Evolutionary conservation across 2,329 filamentous ascomycete genomes (phyloP), one percentile per base, ranked within the genome.

Genomic region (Alternaria viburni): DNA sequence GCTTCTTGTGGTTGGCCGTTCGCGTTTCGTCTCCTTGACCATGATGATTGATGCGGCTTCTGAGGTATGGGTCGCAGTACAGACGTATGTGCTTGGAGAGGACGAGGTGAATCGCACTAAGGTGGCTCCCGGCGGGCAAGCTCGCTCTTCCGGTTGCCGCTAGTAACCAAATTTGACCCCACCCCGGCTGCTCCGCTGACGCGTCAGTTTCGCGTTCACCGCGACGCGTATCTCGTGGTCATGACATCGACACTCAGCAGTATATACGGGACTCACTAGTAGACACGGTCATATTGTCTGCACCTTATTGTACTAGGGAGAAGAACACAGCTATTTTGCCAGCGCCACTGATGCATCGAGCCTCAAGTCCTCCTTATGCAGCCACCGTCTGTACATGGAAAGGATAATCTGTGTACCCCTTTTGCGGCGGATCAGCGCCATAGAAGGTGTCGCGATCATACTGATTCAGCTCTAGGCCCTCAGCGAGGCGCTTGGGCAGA

Each of bases 401-500:
- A 10, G 79, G 77, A 61, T 83, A 83, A 57, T 82, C 81, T 9
- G 70, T 73, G 65, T 82, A 83, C 3, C 81, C 81, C 56, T 79
- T 79, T 30, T 71, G 57, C n/a, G 69, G 71, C 26, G 75, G 73
- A 44, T 80, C 74, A 8, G 76, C 73, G 12, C 73, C 76, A 61
- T 86, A 85, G 65, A 85, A 85, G 0, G 81, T 82, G 36, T 72
- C 68, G n/a, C 82, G 76, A 54, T 84, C 78, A 61, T 83, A 83
- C 21, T 71, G 66, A 5, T 76, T 77, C 47, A 85, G 69, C 41
- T 74, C 69, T 13, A 80, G 68, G 0, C 79, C 80, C 28, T 83
- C 76, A 17, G 75, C 72, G 19, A 85, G 62, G 51, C 82, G 78
- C 65, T 78, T 81, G 0, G 80, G 78, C 36, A 85, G 67, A 73